Evolutionary conservation across 148 eudicot species (phyloP).

Genomic region (Persicaria tinctoria): DNA sequence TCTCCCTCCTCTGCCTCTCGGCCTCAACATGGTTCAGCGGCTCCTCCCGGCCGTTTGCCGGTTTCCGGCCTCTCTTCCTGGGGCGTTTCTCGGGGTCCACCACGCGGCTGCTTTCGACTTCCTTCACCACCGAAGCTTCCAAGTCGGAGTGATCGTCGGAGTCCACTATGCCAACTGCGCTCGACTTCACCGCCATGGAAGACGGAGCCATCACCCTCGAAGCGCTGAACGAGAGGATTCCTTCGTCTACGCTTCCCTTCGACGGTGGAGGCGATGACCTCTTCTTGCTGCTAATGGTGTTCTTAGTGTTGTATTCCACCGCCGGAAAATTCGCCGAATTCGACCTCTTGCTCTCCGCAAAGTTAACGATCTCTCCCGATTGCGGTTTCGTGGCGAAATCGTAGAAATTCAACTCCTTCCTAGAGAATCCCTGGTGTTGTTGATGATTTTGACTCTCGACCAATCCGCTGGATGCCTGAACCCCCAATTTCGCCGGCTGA

Average conservation of each 20-base stretch:
- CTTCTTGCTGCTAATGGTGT: constrained; percentile 29
- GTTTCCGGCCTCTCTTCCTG: constrained; percentile 76
- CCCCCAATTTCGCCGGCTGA: constrained; percentile 18
- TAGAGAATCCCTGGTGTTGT: constrained; percentile 25
- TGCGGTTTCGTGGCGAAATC: constrained; percentile 54
- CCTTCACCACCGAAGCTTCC: constrained; percentile 62
- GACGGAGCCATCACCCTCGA: constrained; percentile 55
- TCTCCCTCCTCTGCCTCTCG: constrained; percentile 88
- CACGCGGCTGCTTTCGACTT: constrained; percentile 56
- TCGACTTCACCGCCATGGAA: constrained; percentile 30
- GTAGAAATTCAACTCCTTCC: constrained; percentile 53
- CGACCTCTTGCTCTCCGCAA: constrained; percentile 45
- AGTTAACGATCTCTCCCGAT: constrained; percentile 60
- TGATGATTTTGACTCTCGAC: constrained; percentile 17
- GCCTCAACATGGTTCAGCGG: constrained; percentile 95
- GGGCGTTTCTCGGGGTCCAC: constrained; percentile 56
- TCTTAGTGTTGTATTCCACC: constrained; percentile 43
- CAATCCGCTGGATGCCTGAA: constrained; percentile 16
- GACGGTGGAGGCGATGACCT: constrained; percentile 50
- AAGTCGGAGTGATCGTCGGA: constrained; percentile 71
- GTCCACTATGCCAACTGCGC: constrained; percentile 26
- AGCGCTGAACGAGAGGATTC: constrained; percentile 59
- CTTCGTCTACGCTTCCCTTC: constrained; percentile 55
- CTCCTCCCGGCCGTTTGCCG: constrained; percentile 93
- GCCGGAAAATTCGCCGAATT: constrained; percentile 27